These are phyloP conservation scores for Fusarium domesticum DNA, from an alignment of 2,329 filamentous ascomycete genomes.

Conservation along the genomic window DNA sequence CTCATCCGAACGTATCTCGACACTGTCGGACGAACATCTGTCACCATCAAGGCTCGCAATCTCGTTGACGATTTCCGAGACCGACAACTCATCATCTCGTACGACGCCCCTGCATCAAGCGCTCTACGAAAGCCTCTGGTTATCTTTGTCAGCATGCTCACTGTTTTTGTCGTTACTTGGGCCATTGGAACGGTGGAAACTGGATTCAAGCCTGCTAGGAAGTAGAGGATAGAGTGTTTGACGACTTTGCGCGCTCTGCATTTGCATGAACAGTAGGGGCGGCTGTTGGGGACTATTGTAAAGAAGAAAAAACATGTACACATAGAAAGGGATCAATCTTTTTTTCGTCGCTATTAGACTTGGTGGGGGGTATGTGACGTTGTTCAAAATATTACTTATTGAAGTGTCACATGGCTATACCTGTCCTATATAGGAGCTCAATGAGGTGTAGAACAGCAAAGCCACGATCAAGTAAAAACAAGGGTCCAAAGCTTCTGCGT, in stretches of 20 bases:
- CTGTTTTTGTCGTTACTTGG: constrained; percentile 74
- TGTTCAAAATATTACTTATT: neutral
- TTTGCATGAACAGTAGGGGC: constrained; percentile 10
- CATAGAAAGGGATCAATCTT: constrained; percentile 16
- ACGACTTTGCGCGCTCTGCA: constrained; percentile 4
- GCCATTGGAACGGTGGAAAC: constrained; percentile 74
- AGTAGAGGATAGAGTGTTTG: constrained; percentile 27
- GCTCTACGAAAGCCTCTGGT: constrained; percentile 83
- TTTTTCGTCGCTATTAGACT: constrained; percentile 1
- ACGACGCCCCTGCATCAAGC: constrained; percentile 75
- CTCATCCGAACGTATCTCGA: constrained; percentile 91
- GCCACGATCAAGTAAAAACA: too few species aligned
- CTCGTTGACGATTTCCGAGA: constrained; percentile 88
- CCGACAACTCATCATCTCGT: constrained; percentile 78
- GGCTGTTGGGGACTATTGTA: constrained; percentile 18
- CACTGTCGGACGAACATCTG: constrained; percentile 79
- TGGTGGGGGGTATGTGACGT: neutral
- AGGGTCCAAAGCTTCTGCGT: too few species aligned
- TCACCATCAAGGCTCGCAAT: constrained; percentile 79
- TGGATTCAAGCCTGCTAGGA: constrained; percentile 60
- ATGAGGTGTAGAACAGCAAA: too few species aligned
- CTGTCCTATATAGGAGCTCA: too few species aligned
- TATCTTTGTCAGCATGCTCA: constrained; percentile 69
- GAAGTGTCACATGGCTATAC: too few species aligned
- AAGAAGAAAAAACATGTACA: constrained; percentile 20